Percentiles rank a stretch among this genome's conserved stretches.
These are phyloP conservation scores for Decorospora gaudefroyi DNA, from an alignment of 2,329 filamentous ascomycete genomes.

Conservation along the genomic window DNA sequence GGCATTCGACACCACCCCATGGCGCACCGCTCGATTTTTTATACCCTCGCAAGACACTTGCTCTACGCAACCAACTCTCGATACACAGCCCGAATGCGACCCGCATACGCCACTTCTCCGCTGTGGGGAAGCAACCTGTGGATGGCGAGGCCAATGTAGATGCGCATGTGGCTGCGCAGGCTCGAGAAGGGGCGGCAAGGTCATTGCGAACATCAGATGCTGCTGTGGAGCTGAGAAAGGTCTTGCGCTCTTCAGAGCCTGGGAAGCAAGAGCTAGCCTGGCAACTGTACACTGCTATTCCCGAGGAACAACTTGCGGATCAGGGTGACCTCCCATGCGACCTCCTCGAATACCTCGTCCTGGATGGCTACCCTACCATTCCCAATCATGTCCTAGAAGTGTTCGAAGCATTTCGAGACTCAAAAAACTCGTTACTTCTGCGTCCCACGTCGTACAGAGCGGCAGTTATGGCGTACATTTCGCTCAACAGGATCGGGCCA, in stretches of 20 bases:
- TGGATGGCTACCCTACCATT: conserved; percentile 39
- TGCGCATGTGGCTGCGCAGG: conserved; percentile 15
- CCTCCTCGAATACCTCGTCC: conserved; percentile 40
- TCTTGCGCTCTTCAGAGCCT: conserved; percentile 19
- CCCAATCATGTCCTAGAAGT: conserved; percentile 52
- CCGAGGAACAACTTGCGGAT: conserved; percentile 6
- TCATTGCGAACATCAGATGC: conserved; percentile 24
- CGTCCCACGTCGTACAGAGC: conserved; percentile 52
- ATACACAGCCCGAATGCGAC: conserved; percentile 22
- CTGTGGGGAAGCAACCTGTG: conserved; percentile 19
- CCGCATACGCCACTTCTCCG: conserved; percentile 37
- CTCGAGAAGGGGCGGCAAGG: conserved; percentile 26
- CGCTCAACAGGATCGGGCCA: conserved; percentile 45
- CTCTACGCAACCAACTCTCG: conserved; percentile 42
- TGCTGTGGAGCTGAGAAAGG: conserved; percentile 23
- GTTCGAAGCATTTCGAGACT: conserved; percentile 53
- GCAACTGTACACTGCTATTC: conserved; percentile 44
- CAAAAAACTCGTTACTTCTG: conserved; percentile 43
- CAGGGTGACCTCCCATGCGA: conserved; percentile 18
- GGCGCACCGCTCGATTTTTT: conserved; percentile 52
- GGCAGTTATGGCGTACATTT: conserved; percentile 52
- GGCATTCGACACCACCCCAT: conserved; percentile 52
- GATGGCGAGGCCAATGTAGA: conserved; percentile 13
- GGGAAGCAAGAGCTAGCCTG: conserved; percentile 43
- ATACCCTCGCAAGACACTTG: conserved; percentile 53